A percentile compares a stretch with the other conserved stretches of the same genome.
phyloP scores from a whole-genome alignment of 441 rosid genomes.

The Flueggea neowawraea region DNA sequence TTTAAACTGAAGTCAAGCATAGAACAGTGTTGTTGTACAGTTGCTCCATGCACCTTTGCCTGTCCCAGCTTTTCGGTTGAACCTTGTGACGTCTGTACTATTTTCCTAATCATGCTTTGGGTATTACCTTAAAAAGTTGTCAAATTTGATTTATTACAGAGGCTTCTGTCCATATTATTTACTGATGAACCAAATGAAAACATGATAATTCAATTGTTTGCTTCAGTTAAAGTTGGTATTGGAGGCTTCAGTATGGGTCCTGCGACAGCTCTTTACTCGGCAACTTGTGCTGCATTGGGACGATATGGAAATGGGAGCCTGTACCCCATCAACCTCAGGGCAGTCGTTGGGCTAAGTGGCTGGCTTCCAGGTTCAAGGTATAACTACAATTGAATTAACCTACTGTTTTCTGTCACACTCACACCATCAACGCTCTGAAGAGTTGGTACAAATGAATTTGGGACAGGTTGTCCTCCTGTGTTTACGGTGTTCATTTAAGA shows the following conservation, averaged over 20 bases:
- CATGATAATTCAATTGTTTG: not conserved
- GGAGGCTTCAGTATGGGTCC: conserved; percentile 99
- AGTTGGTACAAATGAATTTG: too few relatives aligned
- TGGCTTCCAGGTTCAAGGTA: conserved; percentile 97
- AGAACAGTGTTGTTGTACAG: too few relatives aligned
- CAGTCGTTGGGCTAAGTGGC: conserved; percentile 78
- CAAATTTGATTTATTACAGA: too few relatives aligned
- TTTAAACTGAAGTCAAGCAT: not conserved
- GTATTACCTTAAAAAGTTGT: too few relatives aligned
- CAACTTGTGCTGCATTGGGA: conserved; percentile 67
- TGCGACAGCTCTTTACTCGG: conserved; percentile 83
- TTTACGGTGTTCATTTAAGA: not conserved
- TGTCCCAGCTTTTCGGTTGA: too few relatives aligned
- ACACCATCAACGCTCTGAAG: too few relatives aligned
- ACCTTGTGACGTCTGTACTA: too few relatives aligned
- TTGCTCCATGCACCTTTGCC: too few relatives aligned
- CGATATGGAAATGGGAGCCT: conserved; percentile 66
- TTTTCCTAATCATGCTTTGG: too few relatives aligned
- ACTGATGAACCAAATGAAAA: not conserved
- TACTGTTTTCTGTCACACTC: too few relatives aligned
- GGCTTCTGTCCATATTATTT: too few relatives aligned
- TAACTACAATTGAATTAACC: conserved; percentile 3
- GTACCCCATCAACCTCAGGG: conserved; percentile 62
- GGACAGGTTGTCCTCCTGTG: too few relatives aligned
- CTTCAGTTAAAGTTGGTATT: conserved; percentile 84